These are phyloP conservation scores for Phytophthora agathidicida DNA, from an alignment of 352 stramenopile species.

Conservation along the genomic window DNA sequence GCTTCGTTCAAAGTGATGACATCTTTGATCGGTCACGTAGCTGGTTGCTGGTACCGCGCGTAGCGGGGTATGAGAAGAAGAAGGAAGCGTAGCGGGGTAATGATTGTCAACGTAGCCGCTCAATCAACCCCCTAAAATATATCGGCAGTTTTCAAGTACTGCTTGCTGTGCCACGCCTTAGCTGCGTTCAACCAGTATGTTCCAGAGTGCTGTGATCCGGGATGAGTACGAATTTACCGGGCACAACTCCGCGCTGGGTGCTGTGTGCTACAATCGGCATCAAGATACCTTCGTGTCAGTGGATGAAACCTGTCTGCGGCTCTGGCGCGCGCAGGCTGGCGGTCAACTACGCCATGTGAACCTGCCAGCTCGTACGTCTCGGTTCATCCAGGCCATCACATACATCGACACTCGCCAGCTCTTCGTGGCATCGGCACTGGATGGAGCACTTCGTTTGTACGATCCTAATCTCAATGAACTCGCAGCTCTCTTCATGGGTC, in stretches of 20 bases:
- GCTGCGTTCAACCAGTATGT: conserved; percentile 33
- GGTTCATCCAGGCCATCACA: conserved; percentile 67
- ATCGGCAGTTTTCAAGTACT: conserved; percentile 10
- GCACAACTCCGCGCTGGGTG: conserved; percentile 66
- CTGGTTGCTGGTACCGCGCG: no score
- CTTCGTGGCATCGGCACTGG: conserved; percentile 67
- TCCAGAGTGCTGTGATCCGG: conserved; percentile 76
- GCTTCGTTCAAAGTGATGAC: no score
- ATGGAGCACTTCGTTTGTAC: conserved; percentile 69
- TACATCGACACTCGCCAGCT: conserved; percentile 66
- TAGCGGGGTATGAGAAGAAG: no score
- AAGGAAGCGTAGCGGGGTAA: no score
- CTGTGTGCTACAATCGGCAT: conserved; percentile 72
- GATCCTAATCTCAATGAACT: conserved; percentile 64
- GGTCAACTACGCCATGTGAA: conserved; percentile 53
- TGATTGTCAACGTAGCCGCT: no score
- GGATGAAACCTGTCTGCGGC: conserved; percentile 50
- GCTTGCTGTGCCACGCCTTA: background rate
- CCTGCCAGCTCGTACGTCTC: conserved; percentile 54
- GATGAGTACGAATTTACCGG: conserved; percentile 57
- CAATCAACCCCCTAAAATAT: conserved; percentile 18
- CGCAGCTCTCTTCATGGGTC: conserved; percentile 52
- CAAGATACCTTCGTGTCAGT: conserved; percentile 72
- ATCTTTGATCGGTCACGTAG: no score
- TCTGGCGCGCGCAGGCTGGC: conserved; percentile 42